Percentiles rank a stretch among this genome's conserved stretches.
Conservation (phyloP, 108 stramenopile genomes). For the Nitzschia inconspicua region DNA sequence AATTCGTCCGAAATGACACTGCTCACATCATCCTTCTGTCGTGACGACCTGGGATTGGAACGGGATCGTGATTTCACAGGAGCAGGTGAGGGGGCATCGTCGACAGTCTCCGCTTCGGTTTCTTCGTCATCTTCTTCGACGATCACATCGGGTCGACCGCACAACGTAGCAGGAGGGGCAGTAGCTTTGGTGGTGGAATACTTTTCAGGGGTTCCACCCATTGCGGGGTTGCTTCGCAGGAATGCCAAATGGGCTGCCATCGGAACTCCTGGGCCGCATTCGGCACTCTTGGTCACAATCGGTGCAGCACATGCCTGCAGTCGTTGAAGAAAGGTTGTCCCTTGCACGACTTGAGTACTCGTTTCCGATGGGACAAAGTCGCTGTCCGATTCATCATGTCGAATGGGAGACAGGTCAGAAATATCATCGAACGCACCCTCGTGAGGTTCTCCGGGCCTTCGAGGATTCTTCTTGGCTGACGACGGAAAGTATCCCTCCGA, state of each 20-base stretch:
- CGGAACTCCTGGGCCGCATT: slow-evolving; percentile 8
- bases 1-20: slow-evolving; percentile 50
- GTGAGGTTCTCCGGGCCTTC: not conserved
- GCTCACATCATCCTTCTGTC: slow-evolving; percentile 22
- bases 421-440: slow-evolving; percentile 26
- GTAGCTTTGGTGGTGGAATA: slow-evolving; percentile 24
- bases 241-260: slow-evolving; percentile 63
- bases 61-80: slow-evolving; percentile 10
- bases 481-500: not conserved
- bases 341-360: slow-evolving; percentile 40
- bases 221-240: slow-evolving; percentile 47
- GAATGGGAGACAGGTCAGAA: slow-evolving; percentile 43
- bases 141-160: slow-evolving; percentile 64
- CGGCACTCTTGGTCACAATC: slow-evolving; percentile 22
- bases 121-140: slow-evolving; percentile 34
- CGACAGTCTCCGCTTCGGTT: not conserved
- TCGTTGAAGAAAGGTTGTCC: slow-evolving; percentile 40
- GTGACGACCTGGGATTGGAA: slow-evolving; percentile 7
- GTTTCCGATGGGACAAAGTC: slow-evolving; percentile 37
- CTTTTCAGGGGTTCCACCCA: not conserved
- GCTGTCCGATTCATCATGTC: slow-evolving; percentile 37
- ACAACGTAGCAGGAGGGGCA: slow-evolving; percentile 40
- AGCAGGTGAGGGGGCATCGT: not conserved
- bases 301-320: slow-evolving; percentile 61
- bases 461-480: not conserved